Conservation (phyloP, 1,284 basidiomycete species). For the Ganoderma sp. region DNA sequence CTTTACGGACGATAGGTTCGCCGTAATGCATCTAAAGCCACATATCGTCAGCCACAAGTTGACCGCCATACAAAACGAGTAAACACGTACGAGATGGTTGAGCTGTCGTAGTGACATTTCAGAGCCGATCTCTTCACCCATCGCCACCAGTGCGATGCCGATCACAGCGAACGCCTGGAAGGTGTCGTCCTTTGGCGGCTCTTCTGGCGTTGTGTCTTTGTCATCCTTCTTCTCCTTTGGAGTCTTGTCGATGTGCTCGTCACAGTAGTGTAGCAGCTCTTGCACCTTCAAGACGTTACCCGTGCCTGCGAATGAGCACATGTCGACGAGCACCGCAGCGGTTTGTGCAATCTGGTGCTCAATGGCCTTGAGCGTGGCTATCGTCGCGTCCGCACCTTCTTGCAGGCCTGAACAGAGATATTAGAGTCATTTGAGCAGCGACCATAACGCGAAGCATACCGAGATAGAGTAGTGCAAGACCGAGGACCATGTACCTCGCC, state of each 20-base stretch:
- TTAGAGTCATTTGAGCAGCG: not conserved
- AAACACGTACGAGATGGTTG: slow-evolving; percentile 81
- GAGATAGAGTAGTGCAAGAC: slow-evolving; percentile 90
- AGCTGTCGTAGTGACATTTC: slow-evolving; percentile 97
- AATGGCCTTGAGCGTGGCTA: slow-evolving; percentile 95
- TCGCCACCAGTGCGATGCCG: slow-evolving; percentile 93
- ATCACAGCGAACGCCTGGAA: slow-evolving; percentile 96
- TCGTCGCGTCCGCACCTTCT: slow-evolving; percentile 92
- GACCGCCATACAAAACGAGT: not conserved
- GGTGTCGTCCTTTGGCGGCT: slow-evolving; percentile 70
- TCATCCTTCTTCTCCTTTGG: slow-evolving; percentile 62
- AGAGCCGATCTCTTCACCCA: slow-evolving; percentile 98
- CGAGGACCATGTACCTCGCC: slow-evolving; percentile 90
- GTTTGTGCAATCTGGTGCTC: slow-evolving; percentile 93
- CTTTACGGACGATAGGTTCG: slow-evolving; percentile 90
- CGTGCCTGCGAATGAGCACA: slow-evolving; percentile 94
- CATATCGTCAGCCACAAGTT: slow-evolving; percentile 16
- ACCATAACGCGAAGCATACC: slow-evolving; percentile 51
- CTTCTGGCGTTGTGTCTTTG: slow-evolving; percentile 61
- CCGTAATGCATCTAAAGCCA: slow-evolving; percentile 93
- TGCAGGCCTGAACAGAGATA: slow-evolving; percentile 70
- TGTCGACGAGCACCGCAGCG: slow-evolving; percentile 92
- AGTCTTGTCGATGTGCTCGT: slow-evolving; percentile 83
- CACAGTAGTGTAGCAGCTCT: slow-evolving; percentile 91
- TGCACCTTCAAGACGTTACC: slow-evolving; percentile 97